These are phyloP conservation scores for Usnea hakonensis DNA, from an alignment of 495 filamentous ascomycete species.

Conservation along the genomic window DNA sequence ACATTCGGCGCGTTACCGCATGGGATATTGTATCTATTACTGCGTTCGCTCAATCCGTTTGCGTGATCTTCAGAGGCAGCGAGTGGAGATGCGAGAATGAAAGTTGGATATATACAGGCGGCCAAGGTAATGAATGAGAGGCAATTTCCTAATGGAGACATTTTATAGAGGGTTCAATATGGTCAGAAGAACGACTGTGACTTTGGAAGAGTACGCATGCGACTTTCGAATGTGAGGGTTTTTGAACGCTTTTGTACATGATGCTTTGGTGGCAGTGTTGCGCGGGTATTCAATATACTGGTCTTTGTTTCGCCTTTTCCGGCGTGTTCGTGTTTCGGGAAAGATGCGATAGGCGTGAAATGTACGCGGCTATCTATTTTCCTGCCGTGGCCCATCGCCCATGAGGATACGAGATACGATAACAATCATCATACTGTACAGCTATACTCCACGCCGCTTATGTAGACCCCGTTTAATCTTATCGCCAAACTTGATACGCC, in stretches of 20 bases:
- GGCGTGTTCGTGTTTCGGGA: background rate
- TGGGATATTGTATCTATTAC: background rate
- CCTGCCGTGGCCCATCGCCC: too few relatives aligned
- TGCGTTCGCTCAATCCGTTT: background rate
- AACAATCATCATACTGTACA: too few relatives aligned
- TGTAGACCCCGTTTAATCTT: background rate
- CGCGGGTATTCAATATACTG: too few relatives aligned
- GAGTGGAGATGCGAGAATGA: background rate
- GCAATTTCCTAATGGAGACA: background rate
- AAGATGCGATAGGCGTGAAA: background rate
- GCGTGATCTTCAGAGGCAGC: background rate
- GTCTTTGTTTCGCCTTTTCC: background rate
- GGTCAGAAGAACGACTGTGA: background rate
- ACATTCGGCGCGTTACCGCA: background rate
- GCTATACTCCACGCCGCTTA: too few relatives aligned
- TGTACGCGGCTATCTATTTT: background rate
- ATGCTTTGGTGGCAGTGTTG: background rate
- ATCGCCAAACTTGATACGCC: background rate
- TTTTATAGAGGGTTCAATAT: background rate
- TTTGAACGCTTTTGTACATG: background rate
- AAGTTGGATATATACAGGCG: background rate
- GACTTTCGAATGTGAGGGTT: background rate
- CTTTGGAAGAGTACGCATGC: background rate
- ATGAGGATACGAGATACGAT: too few relatives aligned
- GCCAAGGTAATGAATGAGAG: background rate